Evolutionary conservation across 345 rosid genomes (phyloP), one percentile per base, ranked within the genome.

Genomic region (Cardamine chenopodiifolia): DNA sequence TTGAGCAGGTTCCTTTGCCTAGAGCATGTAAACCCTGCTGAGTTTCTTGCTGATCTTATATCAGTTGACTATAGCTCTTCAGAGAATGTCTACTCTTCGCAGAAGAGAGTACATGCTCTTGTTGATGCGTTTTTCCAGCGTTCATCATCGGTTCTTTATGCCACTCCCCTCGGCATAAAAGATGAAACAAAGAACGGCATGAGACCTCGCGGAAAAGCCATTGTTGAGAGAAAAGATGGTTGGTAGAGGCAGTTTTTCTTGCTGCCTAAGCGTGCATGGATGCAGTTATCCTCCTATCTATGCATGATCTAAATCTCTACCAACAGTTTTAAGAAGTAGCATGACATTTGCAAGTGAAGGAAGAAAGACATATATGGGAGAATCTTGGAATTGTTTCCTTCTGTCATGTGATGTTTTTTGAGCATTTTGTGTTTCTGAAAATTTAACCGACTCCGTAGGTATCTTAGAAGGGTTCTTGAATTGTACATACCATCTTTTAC

Each of bases 41-140:
- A 95, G 83, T 95, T 95, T 82, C 83, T 91, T 81, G 99, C 99
- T 77, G 97, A 92, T 84, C 99, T 92, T 75, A 92, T 95, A 82
- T 89, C 99, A 34, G 42, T 90, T 59, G 99, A 95, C 81, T 92
- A 91, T 80, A 87, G 93, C 78, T 89, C 97, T 72, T 79, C 87
- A 19, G 97, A 90, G 50, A 89, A 89, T 83, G 93, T 85, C 44
- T 80, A 76, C 79, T 75, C 86, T 70, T 95, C 99, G 31, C 85
- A 72, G 82, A 91, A 95, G 86, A 90, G 96, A 79, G 84, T 95
- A 31, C 90, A 89, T 84, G 92, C 85, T 72, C 93, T 95, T 64
- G 90, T 89, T 73, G 97, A 95, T 73, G 85, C 97, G 34, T 91
- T 91, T 60, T 74, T 92, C 23, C 83, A 85, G 79, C 87, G 82